phyloP scores from a whole-genome alignment of 768 basidiomycete genomes.

The Kwoniella botswanensis region DNA sequence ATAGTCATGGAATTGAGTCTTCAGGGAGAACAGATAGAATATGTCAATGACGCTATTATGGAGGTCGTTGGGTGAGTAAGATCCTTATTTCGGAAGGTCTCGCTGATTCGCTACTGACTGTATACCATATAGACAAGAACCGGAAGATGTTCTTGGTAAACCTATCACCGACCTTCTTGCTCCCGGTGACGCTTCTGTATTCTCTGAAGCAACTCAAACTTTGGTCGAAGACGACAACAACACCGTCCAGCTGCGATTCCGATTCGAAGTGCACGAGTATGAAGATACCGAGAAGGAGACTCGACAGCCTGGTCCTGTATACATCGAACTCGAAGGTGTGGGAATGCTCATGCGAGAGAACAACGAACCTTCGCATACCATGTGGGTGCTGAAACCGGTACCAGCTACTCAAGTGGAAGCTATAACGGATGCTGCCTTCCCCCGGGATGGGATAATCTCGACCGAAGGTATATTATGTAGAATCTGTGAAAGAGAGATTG shows the following conservation, averaged over 20 bases:
- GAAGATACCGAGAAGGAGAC: slow-evolving; percentile 59
- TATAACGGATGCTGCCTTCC: slow-evolving; percentile 63
- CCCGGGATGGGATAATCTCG: slow-evolving; percentile 72
- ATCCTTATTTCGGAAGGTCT: slow-evolving; percentile 61
- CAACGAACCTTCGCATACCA: slow-evolving; percentile 87
- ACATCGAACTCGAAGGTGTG: slow-evolving; percentile 91
- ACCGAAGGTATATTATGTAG: slow-evolving; percentile 87
- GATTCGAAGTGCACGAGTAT: slow-evolving; percentile 74
- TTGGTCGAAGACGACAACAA: slow-evolving; percentile 90
- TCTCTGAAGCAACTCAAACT: slow-evolving; percentile 81
- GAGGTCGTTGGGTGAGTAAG: slow-evolving; percentile 68
- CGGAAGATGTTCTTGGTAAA: slow-evolving; percentile 74
- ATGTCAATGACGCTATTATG: slow-evolving; percentile 95
- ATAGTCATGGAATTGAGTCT: slow-evolving; percentile 92
- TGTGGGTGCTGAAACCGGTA: slow-evolving; percentile 89
- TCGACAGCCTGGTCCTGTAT: slow-evolving; percentile 57
- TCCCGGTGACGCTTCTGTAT: slow-evolving; percentile 77
- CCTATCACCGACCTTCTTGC: slow-evolving; percentile 82
- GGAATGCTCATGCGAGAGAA: slow-evolving; percentile 98
- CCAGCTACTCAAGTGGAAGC: slow-evolving; percentile 35
- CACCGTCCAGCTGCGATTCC: slow-evolving; percentile 90
- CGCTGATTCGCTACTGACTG: slow-evolving; percentile 25
- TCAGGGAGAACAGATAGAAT: slow-evolving; percentile 91
- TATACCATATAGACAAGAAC: slow-evolving; percentile 69
- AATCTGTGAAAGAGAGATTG: slow-evolving; percentile 95